Percentiles rank a stretch among this genome's conserved stretches.
Evolutionary conservation across 805 yeast species (phyloP).

Genomic region (Kazachstania bromeliacearum): DNA sequence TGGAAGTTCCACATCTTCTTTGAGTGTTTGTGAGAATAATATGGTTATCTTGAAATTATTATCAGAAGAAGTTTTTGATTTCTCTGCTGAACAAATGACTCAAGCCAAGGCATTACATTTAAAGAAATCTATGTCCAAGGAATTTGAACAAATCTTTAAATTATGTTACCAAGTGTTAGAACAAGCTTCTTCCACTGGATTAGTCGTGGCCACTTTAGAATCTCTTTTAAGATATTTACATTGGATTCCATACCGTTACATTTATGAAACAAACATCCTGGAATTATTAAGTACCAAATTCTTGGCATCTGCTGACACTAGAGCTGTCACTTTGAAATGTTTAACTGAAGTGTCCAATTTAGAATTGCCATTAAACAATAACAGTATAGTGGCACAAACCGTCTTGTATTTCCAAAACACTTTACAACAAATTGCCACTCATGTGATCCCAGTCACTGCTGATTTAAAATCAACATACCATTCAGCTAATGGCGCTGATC

Average conservation of each 20-base stretch:
- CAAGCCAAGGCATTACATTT: conserved; percentile 84
- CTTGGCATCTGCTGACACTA: conserved; percentile 64
- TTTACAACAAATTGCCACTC: conserved; percentile 54
- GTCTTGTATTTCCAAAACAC: conserved; percentile 61
- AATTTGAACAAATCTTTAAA: conserved; percentile 87
- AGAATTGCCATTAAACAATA: conserved; percentile 43
- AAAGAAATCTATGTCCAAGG: conserved; percentile 76
- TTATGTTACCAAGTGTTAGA: conserved; percentile 90
- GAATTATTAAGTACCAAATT: conserved; percentile 66
- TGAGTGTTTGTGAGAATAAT: conserved; percentile 94
- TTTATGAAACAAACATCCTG: conserved; percentile 79
- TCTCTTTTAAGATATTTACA: conserved; percentile 77
- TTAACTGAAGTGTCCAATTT: conserved; percentile 82
- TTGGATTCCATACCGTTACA: conserved; percentile 88
- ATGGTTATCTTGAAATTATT: conserved; percentile 84
- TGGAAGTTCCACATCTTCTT: conserved; percentile 68
- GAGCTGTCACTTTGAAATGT: conserved; percentile 83
- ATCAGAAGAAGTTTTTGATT: conserved; percentile 94
- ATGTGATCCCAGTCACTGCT: conserved; percentile 61
- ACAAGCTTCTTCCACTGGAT: conserved; percentile 74
- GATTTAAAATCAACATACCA: conserved; percentile 66
- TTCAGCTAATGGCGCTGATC: conserved; percentile 71
- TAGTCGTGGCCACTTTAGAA: conserved; percentile 75
- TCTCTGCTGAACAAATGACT: conserved; percentile 91
- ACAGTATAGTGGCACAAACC: conserved; percentile 37